phyloP scores from a whole-genome alignment of 306 rosid species.

The Dalbergia cochinchinensis region DNA sequence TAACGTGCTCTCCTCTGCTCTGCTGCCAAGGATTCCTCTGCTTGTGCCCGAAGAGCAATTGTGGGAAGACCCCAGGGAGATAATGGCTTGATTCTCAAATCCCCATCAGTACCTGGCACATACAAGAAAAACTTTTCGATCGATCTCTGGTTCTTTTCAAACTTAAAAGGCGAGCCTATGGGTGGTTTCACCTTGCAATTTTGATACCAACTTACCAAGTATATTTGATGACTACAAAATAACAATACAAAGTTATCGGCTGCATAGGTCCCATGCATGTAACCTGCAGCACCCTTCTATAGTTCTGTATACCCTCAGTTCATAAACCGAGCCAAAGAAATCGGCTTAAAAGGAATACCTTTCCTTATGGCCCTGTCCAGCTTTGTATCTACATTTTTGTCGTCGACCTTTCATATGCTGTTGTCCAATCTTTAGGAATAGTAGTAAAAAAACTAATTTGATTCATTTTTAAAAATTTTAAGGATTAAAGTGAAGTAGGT shows the following conservation, averaged over 20 bases:
- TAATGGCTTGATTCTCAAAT: conserved; percentile 23
- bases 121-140: conserved; percentile 39
- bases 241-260: conserved; percentile 33
- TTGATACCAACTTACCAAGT: conserved; percentile 60
- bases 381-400: neutral
- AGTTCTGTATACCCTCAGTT: neutral
- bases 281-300: conserved; percentile 18
- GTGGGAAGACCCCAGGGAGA: conserved; percentile 21
- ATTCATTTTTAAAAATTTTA: too few species aligned
- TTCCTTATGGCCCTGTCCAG: conserved; percentile 3
- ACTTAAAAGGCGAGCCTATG: conserved; percentile 37
- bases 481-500: too few species aligned
- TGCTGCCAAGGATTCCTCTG: conserved; percentile 31
- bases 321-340: neutral
- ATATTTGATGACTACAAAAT: conserved; percentile 41
- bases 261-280: conserved; percentile 33
- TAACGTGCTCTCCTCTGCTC: neutral
- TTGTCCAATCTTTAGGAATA: too few species aligned
- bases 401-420: neutral
- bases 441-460: too few species aligned
- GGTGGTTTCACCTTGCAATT: conserved; percentile 60
- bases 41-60: conserved; percentile 22
- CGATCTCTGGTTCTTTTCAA: conserved; percentile 21
- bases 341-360: neutral
- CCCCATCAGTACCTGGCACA: conserved; percentile 27